Base-by-base conservation (phyloP, 352 stramenopile species). In the Phytophthora vignae region DNA sequence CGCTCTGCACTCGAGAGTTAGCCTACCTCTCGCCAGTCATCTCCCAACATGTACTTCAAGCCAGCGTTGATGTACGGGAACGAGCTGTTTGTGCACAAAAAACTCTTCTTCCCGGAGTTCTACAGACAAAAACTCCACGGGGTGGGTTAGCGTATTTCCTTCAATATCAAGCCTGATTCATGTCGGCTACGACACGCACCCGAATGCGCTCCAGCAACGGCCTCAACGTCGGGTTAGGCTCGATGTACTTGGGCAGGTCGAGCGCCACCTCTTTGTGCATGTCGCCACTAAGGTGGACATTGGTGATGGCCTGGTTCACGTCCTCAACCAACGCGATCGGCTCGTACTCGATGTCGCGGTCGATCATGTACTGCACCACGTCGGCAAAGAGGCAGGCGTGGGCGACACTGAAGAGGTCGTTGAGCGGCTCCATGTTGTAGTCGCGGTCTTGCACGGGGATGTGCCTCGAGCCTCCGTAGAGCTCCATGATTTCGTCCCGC, bases 351-450 rank as follows among this genome's bases (percentile, higher is more conserved):
- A 98, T 98, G 44, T 94, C 76, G 2, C 83, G 76, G 69, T 98
- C 90, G 12, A 97, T 87, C 60, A 98, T 96, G 71, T 92, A 98
- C 76, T 98, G 93, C 21, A 98, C 88, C 12, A 97, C 93, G 68
- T 98, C 94, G 0, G 94, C 94, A 77, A 98, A 98, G 9, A 98
- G 72, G 64, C 94, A 98, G 38, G 93, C 97, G 69, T 98, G 94
- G 0, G 95, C 91, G 68, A 98, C 96, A 61, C 79, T 94, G 69
- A 98, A 98, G 12, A 98, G 76, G 73, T 98, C 95, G 77, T 98
- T 98, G 8, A 98, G 72, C 9, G 94, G 94, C 78, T 98, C 96
- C 64, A 98, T 93, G 33, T 90, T 91, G 19, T 89, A 84, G 59
- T 91, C 85, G 2, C 92, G 84, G 67, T 97, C 91, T 4, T 79